Base-by-base conservation (phyloP, 441 rosid genomes). In the Erodium moschatum region DNA sequence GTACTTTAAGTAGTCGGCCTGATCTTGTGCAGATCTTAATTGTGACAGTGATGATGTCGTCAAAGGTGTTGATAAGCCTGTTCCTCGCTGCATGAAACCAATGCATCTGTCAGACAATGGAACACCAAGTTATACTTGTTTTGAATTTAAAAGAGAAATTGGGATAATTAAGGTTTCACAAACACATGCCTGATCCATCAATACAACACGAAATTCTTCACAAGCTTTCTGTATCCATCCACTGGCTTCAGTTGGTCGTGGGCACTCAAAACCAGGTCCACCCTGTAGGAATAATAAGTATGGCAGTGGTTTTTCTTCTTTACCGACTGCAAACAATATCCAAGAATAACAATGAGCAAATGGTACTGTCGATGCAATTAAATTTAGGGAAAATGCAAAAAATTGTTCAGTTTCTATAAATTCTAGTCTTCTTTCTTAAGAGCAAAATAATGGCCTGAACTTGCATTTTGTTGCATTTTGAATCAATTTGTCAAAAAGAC, bases 191-290 rank as follows among this genome's bases (percentile, higher is more conserved):
- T 93, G 96, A 75, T 93, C 97, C 83, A 93, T 87, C 82, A 93
- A 80, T 40, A 93, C 80, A 64, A 93, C 85, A 6, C 96, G 93
- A 74, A 87, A 93, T 64, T 89, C 97, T 77, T 89, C 95, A 12
- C 97, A 91, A 5, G 89, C 95, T 82, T 86, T 84, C 68, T 80
- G 85, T 16, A 90, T 78, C 96, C 96, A 92, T 38, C 94, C 98
- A 63, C 94, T 74, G 42, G 85, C 84, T 77, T 90, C 96, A 73
- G 87, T 86, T 13, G 96, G 97, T 54, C 94, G 77, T 13, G 86
- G 87, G 69, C 92, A 76, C 76, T 90, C 98, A 70, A 85, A 89
- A 63, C 98, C 98, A 21, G 98, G 98, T 46, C 98, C 98, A 46
- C 97, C 98, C 75, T 93, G 97, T 72, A 91, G 78, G 74, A 19